Base-by-base conservation (phyloP, 441 rosid species). In the Melastoma candidum region DNA sequence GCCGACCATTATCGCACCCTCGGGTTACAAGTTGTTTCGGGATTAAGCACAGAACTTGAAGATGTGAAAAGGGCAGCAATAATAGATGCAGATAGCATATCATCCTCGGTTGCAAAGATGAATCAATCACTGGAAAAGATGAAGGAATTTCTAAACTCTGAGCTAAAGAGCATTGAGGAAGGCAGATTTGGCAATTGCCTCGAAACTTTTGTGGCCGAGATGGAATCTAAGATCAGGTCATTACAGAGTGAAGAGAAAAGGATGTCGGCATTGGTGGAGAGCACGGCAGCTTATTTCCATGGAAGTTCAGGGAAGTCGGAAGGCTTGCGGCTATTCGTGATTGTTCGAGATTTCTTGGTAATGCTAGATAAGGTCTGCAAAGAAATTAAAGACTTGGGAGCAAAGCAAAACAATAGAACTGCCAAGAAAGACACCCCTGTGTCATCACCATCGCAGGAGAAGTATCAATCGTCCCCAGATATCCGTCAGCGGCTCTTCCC, bases 241-340 rank as follows among this genome's bases (percentile, higher is more conserved):
- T 60, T 89, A 64, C 71, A 79, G 48, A 80, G 63, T 52, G 96
- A 89, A 72, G 97, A 93, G 61, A 84, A 80, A 80, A 83, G 84
- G 63, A 85, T 93, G 52, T 79, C 77, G 79, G 77, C 81, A 53
- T 58, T 89, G 71, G 96, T 89, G 73, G 90, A 83, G 78, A 87
- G 82, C 71, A 81, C 97, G n/a, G 96, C 89, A 10, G 96, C 90
- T 71, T 93, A 93, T 63, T 93, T 93, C 79, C 97, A 94, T 71
- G 99, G 99, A 48, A 87, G 83, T 55, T 71, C 95, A 0, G 90
- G 88, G 32, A 94, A 82, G 69, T 95, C 86, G 43, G 99, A 94
- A 64, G 94, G 95, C n/a, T 65, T 94, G 56, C 89, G 94, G 36
- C 67, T 94, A 70, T 94, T 94, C 72, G 59, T 51, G 47, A 74